Base-by-base conservation (phyloP, 768 basidiomycete species). In the Ramaria sp. region DNA sequence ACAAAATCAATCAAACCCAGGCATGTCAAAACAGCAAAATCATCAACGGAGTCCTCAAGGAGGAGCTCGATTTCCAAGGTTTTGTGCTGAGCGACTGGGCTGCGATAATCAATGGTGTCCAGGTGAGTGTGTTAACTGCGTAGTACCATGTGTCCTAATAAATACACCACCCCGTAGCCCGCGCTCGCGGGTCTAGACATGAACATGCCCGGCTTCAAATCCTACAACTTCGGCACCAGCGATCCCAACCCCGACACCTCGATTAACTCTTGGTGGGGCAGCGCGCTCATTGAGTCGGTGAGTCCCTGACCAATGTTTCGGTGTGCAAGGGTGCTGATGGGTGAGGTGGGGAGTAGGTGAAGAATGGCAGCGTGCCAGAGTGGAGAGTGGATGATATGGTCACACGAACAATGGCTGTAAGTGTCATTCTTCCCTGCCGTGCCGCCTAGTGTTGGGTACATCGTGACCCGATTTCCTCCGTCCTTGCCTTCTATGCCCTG, bases 381-480 rank as follows among this genome's bases (percentile, higher is more conserved):
- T 65, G 74, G 2, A 80, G 88, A 6, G 69, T 88, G 5, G 81
- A 84, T 54, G 90, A 93, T 65, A 91, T 91, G 87, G 83, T 80
- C 69, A 67, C 64, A 63, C 64, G 74, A 30, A 66, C 71, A 34
- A 45, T 71, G 46, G 63, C 65, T n/a, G 33, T 34, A 34, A 34
- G 33, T 34, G 11, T n/a, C 33, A n/a, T 34, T 5, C 33, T 34
- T 34, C 33, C 33, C 6, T 34, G 5, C 33, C 33, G 6, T 11
- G 33, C 11, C 33, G 33, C 11, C 63, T 51, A 4, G 37, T 30
- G 10, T 15, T 10, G 27, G 24, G 45, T 5, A 19, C n/a, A n/a
- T n/a, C n/a, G n/a, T n/a, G n/a, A 51, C 13, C 19, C 17, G 11
- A 34, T 5, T 5, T 34, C 11, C 33, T 5, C 11, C 33, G 11